Conservation (phyloP, 768 basidiomycete genomes). For the Suillus ampliporus region DNA sequence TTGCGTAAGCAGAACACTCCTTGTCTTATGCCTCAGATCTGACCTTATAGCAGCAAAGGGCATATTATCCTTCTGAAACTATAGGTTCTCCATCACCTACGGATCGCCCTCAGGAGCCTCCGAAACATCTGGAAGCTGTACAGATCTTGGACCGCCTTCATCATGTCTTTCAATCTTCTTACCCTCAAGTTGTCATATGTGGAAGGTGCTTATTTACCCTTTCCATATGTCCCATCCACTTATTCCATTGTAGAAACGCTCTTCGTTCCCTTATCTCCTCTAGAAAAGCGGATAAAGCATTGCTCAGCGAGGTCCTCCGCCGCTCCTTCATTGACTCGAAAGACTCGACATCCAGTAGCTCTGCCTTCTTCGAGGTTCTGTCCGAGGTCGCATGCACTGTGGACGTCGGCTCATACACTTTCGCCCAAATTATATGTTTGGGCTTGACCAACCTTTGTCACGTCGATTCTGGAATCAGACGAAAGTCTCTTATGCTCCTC, state of each 20-base stretch:
- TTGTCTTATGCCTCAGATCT: conserved; percentile 10
- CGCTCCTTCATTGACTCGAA: conserved; percentile 69
- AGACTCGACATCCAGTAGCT: conserved; percentile 58
- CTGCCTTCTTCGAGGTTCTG: conserved; percentile 79
- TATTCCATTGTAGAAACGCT: conserved; percentile 63
- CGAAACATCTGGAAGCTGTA: conserved; percentile 57
- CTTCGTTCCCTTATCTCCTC: conserved; percentile 70
- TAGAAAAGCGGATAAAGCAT: conserved; percentile 54
- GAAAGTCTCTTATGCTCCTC: conserved; percentile 79
- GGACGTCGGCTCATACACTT: conserved; percentile 64
- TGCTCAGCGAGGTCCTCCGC: conserved; percentile 69
- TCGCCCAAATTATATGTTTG: conserved; percentile 76
- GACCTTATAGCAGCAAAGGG: conserved; percentile 62
- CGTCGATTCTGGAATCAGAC: conserved; percentile 63
- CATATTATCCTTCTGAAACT: conserved; percentile 70
- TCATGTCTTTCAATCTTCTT: conserved; percentile 69
- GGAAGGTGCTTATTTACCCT: conserved; percentile 32
- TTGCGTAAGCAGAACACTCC: conserved; percentile 62
- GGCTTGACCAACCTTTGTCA: conserved; percentile 88
- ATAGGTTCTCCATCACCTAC: conserved; percentile 62
- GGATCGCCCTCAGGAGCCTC: conserved; percentile 58
- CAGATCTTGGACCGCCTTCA: conserved; percentile 68
- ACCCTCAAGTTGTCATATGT: conserved; percentile 40
- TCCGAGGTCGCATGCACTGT: conserved; percentile 66
- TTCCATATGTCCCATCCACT: conserved; percentile 19